A percentile compares a stretch with the other conserved stretches of the same genome.
phyloP scores from a whole-genome alignment of 345 rosid genomes.

The Lepidium sativum region DNA sequence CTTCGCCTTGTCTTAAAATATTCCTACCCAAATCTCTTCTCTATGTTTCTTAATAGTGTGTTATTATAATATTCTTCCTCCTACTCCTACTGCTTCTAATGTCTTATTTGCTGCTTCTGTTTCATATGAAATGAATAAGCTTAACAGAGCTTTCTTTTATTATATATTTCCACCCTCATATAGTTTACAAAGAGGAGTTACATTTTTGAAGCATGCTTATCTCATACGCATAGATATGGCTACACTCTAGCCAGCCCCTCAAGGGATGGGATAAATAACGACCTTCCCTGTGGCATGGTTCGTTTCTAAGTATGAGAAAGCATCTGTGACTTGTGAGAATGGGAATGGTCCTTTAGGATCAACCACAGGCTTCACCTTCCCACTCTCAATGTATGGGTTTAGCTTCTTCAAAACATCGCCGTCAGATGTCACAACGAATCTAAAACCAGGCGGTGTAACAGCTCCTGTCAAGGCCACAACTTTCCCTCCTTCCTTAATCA shows the following conservation, averaged over 20 bases:
- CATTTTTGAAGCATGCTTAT: not conserved
- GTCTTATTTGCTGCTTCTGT: not conserved
- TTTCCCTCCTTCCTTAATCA: conserved; percentile 76
- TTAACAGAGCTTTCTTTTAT: not conserved
- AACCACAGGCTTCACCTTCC: conserved; percentile 71
- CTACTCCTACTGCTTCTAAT: conserved; percentile 3
- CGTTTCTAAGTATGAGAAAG: conserved; percentile 81
- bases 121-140: conserved; percentile 10
- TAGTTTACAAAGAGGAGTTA: not conserved
- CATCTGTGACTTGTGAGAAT: conserved; percentile 52
- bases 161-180: not conserved
- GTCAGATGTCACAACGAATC: conserved; percentile 85
- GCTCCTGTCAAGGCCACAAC: conserved; percentile 94
- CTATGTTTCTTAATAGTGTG: not conserved
- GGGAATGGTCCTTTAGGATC: conserved; percentile 90
- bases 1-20: conserved; percentile 19
- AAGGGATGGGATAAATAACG: conserved; percentile 64
- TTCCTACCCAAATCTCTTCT: not conserved
- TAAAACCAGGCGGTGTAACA: conserved; percentile 79
- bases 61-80: not conserved
- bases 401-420: conserved; percentile 76
- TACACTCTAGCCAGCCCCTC: conserved; percentile 3
- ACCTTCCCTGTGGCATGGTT: conserved; percentile 75
- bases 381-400: conserved; percentile 75
- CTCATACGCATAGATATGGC: not conserved